Base-by-base conservation (phyloP, 306 rosid genomes). In the Leucaena leucocephala region DNA sequence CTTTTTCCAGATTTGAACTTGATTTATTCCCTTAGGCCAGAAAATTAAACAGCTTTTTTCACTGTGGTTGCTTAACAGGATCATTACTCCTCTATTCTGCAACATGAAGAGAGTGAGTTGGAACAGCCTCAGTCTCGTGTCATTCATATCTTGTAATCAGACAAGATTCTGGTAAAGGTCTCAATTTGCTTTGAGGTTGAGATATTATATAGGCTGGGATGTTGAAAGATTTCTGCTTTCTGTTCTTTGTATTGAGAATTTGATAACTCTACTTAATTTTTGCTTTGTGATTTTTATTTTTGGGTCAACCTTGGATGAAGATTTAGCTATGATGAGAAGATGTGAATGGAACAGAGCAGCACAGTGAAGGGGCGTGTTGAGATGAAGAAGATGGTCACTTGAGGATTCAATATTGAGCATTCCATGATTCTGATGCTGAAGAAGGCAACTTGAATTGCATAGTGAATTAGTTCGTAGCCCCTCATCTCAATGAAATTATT, bases 51-150 rank as follows among this genome's bases (percentile, higher is more conserved):
- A 35, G 1, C 0, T 11, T 58, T 54, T 59, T 50, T 40, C n/a
- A 74, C 7, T 43, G 21, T 77, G 22, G 5, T 2, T 8, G 2
- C 36, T 74, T 73, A 67, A 61, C 52, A 71, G 88, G 84, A 83
- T 80, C 65, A 39, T 13, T 5, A 43, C 40, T 71, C 85, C 33
- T 78, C 67, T 3, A 2, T 58, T 6, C 55, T 83, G 55, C 80
- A 80, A 16, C 84, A 68, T 1, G 89, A 78, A 43, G 91, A 86
- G 72, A 86, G 59, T 50, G 81, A 85, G 46, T 78, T 82, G 76
- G 66, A 55, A 55, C 83, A 78, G 66, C 78, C 85, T 79, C 87
- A 75, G 45, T 75, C 87, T 45, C 92, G 93, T 57, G 77, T 83
- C 58, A 85, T 87, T 54, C 86, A 80, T 52, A 82, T 87, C 61